Conservation (phyloP, 305 asterid species). For the Rubia tinctorum region DNA sequence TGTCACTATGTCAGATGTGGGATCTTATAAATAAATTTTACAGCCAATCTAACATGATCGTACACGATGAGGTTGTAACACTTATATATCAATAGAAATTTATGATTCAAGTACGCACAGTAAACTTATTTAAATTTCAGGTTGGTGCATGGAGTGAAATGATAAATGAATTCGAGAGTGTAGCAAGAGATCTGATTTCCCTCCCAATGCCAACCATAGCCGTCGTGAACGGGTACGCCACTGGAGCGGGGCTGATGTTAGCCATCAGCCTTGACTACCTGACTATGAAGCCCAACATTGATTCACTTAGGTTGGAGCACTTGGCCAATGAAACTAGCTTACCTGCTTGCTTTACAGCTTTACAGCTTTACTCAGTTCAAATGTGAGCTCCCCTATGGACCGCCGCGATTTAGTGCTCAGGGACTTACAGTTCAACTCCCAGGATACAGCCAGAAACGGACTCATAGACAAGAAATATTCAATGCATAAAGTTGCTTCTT, state of each 20-base stretch:
- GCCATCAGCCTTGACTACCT: constrained; percentile 17
- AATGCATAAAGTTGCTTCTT: neutral
- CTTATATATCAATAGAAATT: too few species aligned
- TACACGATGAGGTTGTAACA: too few species aligned
- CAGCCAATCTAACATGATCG: too few species aligned
- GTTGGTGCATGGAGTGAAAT: neutral
- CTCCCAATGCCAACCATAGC: constrained; percentile 16
- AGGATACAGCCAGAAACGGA: neutral
- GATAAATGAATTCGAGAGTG: neutral
- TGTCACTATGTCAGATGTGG: too few species aligned
- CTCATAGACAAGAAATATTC: neutral
- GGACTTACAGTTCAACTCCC: neutral
- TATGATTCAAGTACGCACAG: too few species aligned
- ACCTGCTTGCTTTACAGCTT: constrained; percentile 10
- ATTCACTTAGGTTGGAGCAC: neutral
- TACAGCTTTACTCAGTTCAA: constrained; percentile 12
- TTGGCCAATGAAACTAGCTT: neutral
- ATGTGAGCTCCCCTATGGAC: constrained; percentile 2
- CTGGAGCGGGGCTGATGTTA: constrained; percentile 8
- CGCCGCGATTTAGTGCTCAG: constrained; percentile 3
- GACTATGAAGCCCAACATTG: neutral
- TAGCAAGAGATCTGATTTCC: neutral
- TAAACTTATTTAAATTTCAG: too few species aligned
- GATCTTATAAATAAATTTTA: too few species aligned
- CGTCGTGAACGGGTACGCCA: constrained; percentile 13